A percentile compares a stretch with the other conserved stretches of the same genome.
Conservation (phyloP, 192 early-diverging fungal species). For the Phlyctochytrium planicorne region DNA sequence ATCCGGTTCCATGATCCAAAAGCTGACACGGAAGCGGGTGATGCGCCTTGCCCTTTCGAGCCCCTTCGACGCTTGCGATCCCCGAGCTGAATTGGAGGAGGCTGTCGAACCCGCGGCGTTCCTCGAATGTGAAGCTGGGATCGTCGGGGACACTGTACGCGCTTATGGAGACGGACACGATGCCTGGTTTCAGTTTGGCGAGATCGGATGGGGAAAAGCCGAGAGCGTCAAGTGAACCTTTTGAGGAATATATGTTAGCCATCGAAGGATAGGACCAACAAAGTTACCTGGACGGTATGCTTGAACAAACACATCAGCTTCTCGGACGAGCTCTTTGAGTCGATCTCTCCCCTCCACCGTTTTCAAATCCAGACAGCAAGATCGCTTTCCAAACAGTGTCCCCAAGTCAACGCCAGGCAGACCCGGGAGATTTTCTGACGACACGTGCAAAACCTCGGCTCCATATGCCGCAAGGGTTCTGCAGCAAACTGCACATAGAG, state of each 20-base stretch:
- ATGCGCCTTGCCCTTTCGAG: background rate
- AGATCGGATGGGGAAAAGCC: constrained; percentile 19
- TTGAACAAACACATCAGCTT: constrained; percentile 33
- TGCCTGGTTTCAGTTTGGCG: constrained; percentile 15
- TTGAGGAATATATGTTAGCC: too few species aligned
- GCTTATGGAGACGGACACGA: constrained; percentile 16
- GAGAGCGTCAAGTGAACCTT: constrained; percentile 5
- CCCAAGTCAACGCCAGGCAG: constrained; percentile 20
- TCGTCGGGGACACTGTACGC: constrained; percentile 25
- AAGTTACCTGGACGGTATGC: constrained; percentile 33
- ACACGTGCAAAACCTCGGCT: constrained; percentile 30
- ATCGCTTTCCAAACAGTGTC: constrained; percentile 28
- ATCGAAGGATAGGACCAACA: background rate
- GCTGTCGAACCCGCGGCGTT: constrained; percentile 29
- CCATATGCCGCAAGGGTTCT: constrained; percentile 26
- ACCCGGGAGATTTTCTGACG: constrained; percentile 15
- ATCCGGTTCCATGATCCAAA: constrained; percentile 33
- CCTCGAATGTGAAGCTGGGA: background rate
- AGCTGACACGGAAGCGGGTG: constrained; percentile 31
- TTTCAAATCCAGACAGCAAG: constrained; percentile 26
- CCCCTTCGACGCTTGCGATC: constrained; percentile 13
- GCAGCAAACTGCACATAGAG: constrained; percentile 10
- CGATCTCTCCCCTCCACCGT: constrained; percentile 1
- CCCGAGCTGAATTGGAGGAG: constrained; percentile 32
- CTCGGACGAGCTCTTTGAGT: constrained; percentile 14